Base-by-base conservation (phyloP, 2,329 filamentous ascomycete species). In the Thyridium curvatum region DNA sequence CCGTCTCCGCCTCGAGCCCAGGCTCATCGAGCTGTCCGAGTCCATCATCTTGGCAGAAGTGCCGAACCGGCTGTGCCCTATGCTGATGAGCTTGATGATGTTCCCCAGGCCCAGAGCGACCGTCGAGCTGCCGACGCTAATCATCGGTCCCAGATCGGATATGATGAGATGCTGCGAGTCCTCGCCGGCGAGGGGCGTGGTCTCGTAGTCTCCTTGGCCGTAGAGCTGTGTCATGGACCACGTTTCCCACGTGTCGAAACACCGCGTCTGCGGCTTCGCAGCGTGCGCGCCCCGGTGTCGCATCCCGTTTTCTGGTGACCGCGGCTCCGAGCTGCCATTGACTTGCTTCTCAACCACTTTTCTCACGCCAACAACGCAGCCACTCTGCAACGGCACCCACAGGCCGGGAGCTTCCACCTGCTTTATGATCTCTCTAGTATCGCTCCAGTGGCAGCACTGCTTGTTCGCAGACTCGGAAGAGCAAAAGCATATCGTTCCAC, bases 91-190 rank as follows among this genome's bases (percentile, higher is more conserved):
- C 59, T 88, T 89, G 51, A 89, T 69, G 2, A 77, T 69, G 47
- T 88, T 85, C 12, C 84, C 86, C 42, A 89, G 78, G 0, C 74
- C 82, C 21, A 90, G 72, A 0, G 78, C 85, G 3, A 86, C 69
- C 37, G 80, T 83, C 34, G 72, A 69, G 35, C 74, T 71, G 12
- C 84, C 84, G 2, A 87, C 62, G 38, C 66, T 66, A 2, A 69
- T 67, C 41, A 84, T 74, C 1, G 84, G 84, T 0, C 85, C 86
- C 2, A 84, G 64, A 34, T 71, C 70, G 3, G 74, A 74, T 16
- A 87, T 77, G 34, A 86, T 76, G 4, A 90, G 65, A 41, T 78
- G 69, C 3, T 71, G 32, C 30, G 65, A 62, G 5, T 60, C 55
- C 9, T 65, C 56, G 7, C 58, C 48, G 38, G 66, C 62, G 12